Conservation (phyloP, 1,139 yeast species). For the Citeromyces hawaiiensis region DNA sequence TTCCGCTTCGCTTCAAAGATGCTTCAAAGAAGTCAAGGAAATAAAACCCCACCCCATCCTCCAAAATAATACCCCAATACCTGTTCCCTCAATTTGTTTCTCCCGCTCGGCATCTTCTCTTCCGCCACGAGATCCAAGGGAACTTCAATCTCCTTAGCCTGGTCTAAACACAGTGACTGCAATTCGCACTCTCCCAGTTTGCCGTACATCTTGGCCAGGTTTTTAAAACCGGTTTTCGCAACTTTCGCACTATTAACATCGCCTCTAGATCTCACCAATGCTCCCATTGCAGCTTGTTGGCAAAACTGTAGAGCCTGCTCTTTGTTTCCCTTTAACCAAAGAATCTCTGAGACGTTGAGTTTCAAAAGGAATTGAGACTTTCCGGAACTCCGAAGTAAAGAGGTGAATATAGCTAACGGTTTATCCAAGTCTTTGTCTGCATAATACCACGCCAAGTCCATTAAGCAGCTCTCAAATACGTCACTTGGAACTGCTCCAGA, state of each 20-base stretch:
- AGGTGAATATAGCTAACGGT: conserved; percentile 12
- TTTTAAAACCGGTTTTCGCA: conserved; percentile 22
- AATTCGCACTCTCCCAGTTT: conserved; percentile 18
- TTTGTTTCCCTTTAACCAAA: conserved; percentile 45
- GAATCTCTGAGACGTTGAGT: conserved; percentile 50
- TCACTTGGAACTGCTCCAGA: conserved; percentile 8
- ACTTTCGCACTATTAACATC: conserved; percentile 25
- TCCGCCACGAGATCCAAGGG: conserved; percentile 14
- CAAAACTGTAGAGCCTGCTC: conserved; percentile 51
- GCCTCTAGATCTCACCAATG: conserved; percentile 16
- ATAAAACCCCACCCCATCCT: conserved; percentile 16
- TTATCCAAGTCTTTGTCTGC: conserved; percentile 10
- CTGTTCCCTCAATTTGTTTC: conserved; percentile 14
- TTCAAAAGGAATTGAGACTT: conserved; percentile 16
- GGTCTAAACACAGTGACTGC: conserved; percentile 14
- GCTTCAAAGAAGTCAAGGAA: conserved; percentile 12
- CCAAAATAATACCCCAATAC: conserved; percentile 18
- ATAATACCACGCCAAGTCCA: conserved; percentile 15
- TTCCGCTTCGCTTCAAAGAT: no score
- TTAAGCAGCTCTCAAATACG: conserved; percentile 12
- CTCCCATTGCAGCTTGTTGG: conserved; percentile 31
- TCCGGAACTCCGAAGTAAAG: conserved; percentile 7
- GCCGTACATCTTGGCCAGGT: conserved; percentile 24
- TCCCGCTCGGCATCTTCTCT: conserved; percentile 3
- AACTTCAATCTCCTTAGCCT: conserved; percentile 14